Percentiles rank a stretch among this genome's conserved stretches.
Conservation (phyloP, 2,329 filamentous ascomycete genomes). For the Colletotrichum coccodes region DNA sequence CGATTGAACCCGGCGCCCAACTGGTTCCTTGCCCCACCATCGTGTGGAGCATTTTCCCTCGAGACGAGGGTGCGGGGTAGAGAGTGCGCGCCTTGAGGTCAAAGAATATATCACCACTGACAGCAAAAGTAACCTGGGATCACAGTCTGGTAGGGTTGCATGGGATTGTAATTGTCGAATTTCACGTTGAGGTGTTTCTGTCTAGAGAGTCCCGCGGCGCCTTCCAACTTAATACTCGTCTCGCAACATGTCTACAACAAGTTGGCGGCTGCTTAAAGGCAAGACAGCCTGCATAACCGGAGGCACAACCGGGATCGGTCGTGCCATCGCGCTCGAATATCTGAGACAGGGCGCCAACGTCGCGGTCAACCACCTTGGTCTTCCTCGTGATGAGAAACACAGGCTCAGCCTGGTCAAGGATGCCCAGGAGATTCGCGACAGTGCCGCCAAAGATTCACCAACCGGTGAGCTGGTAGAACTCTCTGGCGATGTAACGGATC, state of each 20-base stretch:
- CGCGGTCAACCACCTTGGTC: constrained; percentile 70
- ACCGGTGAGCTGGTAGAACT: constrained; percentile 63
- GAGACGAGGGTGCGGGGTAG: constrained; percentile 17
- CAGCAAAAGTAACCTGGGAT: background rate
- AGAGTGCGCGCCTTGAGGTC: background rate
- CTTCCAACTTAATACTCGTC: too few species aligned
- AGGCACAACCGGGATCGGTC: constrained; percentile 74
- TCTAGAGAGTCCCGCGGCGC: too few species aligned
- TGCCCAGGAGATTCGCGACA: constrained; percentile 45
- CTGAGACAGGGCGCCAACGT: constrained; percentile 71
- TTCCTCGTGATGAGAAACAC: constrained; percentile 41
- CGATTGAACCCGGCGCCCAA: too few species aligned
- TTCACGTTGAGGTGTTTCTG: too few species aligned
- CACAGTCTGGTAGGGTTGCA: background rate
- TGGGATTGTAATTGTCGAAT: too few species aligned
- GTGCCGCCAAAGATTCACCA: constrained; percentile 45
- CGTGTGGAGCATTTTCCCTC: background rate
- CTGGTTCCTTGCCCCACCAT: background rate
- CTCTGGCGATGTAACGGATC: constrained; percentile 71
- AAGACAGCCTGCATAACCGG: constrained; percentile 75
- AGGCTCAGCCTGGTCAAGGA: constrained; percentile 43
- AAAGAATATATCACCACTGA: background rate
- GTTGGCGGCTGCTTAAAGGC: constrained; percentile 54
- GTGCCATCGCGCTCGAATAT: constrained; percentile 75
- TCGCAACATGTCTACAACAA: constrained; percentile 1